These are phyloP conservation scores for Agrostemma githago DNA, from an alignment of 148 eudicot genomes.

Conservation along the genomic window DNA sequence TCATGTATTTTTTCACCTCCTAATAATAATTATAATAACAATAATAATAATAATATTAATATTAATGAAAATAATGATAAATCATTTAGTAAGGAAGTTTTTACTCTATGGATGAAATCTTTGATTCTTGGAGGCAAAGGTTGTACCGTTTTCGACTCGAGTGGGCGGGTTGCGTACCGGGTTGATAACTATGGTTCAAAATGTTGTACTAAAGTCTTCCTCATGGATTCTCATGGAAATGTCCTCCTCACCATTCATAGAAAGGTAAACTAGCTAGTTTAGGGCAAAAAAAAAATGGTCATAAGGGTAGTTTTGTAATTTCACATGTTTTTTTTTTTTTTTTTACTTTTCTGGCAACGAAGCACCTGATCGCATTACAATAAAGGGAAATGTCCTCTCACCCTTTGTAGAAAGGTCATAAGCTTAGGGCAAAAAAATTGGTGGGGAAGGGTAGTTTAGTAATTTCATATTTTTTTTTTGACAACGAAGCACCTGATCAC, in stretches of 20 bases:
- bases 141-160: conserved; percentile 46
- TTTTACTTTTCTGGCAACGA: too few relatives aligned
- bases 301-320: conserved; percentile 12
- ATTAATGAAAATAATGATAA: neutral
- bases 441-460: neutral
- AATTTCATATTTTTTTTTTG: neutral
- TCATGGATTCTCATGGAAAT: conserved; percentile 44
- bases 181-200: conserved; percentile 42
- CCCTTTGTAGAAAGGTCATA: conserved; percentile 36
- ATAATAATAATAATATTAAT: neutral
- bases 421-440: too few relatives aligned
- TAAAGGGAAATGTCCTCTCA: conserved; percentile 22
- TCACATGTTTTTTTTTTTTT: neutral
- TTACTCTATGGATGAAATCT: conserved; percentile 50
- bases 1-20: neutral
- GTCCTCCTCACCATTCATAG: conserved; percentile 37
- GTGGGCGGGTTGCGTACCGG: conserved; percentile 37
- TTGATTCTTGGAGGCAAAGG: conserved; percentile 42
- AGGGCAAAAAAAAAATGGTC: too few relatives aligned
- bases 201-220: conserved; percentile 29
- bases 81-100: conserved; percentile 18
- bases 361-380: too few relatives aligned
- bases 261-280: conserved; percentile 32
- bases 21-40: neutral
- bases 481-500: too few relatives aligned